Percentiles rank a stretch among this genome's conserved stretches.
These are phyloP conservation scores for Ambrosiella cleistominuta DNA, from an alignment of 2,329 filamentous ascomycete genomes.

Conservation along the genomic window DNA sequence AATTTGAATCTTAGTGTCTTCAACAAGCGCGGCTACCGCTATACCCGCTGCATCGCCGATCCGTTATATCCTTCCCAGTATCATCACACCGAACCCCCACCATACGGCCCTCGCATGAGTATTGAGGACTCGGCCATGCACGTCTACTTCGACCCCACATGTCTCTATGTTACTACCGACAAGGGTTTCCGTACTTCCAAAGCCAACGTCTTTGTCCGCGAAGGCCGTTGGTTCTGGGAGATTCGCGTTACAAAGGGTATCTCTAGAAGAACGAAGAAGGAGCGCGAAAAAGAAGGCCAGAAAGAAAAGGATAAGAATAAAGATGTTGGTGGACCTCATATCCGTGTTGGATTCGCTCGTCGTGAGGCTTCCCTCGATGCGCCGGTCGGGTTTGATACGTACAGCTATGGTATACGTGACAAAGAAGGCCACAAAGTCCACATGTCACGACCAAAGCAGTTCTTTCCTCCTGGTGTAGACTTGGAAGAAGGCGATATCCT, in stretches of 20 bases:
- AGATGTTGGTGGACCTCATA: conserved; percentile 36
- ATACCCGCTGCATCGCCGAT: conserved; percentile 80
- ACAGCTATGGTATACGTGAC: conserved; percentile 87
- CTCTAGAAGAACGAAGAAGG: conserved; percentile 25
- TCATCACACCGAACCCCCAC: conserved; percentile 69
- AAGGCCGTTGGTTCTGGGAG: conserved; percentile 89
- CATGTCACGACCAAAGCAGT: conserved; percentile 82
- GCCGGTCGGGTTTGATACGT: conserved; percentile 73
- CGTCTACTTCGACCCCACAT: conserved; percentile 64
- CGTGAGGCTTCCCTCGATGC: conserved; percentile 68
- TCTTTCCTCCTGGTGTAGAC: conserved; percentile 62
- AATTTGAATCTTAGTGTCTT: conserved; percentile 29
- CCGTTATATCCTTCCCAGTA: conserved; percentile 79
- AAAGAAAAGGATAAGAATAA: conserved; percentile 21
- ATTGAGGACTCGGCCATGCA: conserved; percentile 81
- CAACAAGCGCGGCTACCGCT: conserved; percentile 63
- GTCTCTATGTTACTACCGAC: conserved; percentile 65
- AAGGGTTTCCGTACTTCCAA: conserved; percentile 86
- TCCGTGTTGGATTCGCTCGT: conserved; percentile 75
- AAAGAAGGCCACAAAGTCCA: conserved; percentile 81
- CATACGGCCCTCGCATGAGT: conserved; percentile 69
- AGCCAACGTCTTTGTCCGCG: conserved; percentile 75
- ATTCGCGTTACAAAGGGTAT: conserved; percentile 74
- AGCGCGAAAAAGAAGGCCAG: conserved; percentile 11
- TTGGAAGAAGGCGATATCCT: conserved; percentile 85